Conservation (phyloP, 2,329 filamentous ascomycete species). For the Cladosporium velox region DNA sequence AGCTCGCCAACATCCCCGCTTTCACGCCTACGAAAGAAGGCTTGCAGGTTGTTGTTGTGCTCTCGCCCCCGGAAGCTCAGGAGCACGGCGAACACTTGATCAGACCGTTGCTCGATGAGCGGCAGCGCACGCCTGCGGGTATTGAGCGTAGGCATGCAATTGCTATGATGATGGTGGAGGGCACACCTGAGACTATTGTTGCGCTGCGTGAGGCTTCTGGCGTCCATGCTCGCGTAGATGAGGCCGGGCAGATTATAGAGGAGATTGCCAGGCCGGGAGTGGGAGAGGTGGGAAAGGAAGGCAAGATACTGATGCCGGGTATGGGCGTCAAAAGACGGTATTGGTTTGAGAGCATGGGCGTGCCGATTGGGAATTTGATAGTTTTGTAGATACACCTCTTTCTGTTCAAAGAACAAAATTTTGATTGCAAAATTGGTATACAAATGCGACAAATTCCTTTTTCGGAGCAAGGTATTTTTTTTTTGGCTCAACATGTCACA, state of each 20-base stretch:
- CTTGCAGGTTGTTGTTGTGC: conserved; percentile 79
- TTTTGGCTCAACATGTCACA: neutral
- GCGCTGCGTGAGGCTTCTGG: conserved; percentile 60
- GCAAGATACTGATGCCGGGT: conserved; percentile 61
- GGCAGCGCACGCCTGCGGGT: conserved; percentile 70
- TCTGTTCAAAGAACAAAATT: too few relatives aligned
- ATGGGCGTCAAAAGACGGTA: conserved; percentile 78
- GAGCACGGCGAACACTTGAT: conserved; percentile 44
- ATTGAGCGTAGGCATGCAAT: conserved; percentile 71
- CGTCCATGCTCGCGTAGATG: conserved; percentile 28
- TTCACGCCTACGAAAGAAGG: conserved; percentile 59
- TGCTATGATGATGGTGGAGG: conserved; percentile 79
- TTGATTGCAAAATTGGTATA: neutral
- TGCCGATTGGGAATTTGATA: conserved; percentile 76
- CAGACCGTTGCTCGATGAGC: conserved; percentile 73
- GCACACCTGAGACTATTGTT: conserved; percentile 65
- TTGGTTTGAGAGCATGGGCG: conserved; percentile 76
- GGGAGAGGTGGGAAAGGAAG: conserved; percentile 31
- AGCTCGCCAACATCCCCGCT: conserved; percentile 80
- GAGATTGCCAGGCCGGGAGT: neutral
- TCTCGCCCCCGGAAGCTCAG: conserved; percentile 60
- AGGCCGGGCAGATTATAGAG: conserved; percentile 24
- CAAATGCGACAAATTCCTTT: neutral
- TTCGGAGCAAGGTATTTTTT: neutral
- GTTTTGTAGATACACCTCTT: conserved; percentile 44